Percentiles rank a stretch among this genome's conserved stretches.
These are phyloP conservation scores for Hymenoscyphus scutula DNA, from an alignment of 2,329 filamentous ascomycete species.

Conservation along the genomic window DNA sequence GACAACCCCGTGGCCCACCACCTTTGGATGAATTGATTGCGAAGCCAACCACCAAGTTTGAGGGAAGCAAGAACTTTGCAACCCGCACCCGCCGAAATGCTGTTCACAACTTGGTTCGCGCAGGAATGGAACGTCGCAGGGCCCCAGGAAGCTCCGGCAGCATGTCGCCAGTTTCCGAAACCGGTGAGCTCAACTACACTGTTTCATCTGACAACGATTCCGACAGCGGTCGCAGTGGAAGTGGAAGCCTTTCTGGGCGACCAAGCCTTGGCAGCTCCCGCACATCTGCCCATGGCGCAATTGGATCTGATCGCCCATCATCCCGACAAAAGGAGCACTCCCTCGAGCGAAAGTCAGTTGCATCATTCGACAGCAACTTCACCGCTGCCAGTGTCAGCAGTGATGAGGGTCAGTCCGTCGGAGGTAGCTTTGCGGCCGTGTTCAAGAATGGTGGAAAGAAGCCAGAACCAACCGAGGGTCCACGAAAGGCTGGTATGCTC, in stretches of 20 bases:
- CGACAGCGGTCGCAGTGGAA: conserved; percentile 66
- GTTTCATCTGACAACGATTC: conserved; percentile 71
- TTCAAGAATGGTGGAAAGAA: conserved; percentile 61
- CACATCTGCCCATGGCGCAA: conserved; percentile 77
- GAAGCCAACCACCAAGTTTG: conserved; percentile 87
- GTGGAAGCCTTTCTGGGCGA: conserved; percentile 72
- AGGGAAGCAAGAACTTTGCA: conserved; percentile 97
- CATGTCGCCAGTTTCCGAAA: conserved; percentile 88
- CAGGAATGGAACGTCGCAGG: conserved; percentile 78
- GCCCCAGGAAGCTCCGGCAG: conserved; percentile 74
- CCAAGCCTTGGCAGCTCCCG: conserved; percentile 71
- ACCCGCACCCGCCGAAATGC: conserved; percentile 89
- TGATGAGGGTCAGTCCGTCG: conserved; percentile 53
- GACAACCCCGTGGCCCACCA: conserved; percentile 90
- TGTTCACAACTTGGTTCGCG: conserved; percentile 85
- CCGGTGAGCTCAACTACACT: conserved; percentile 62
- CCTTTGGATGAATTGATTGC: conserved; percentile 85
- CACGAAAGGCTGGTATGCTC: conserved; percentile 78
- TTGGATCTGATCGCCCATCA: conserved; percentile 80
- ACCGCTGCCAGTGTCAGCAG: conserved; percentile 65
- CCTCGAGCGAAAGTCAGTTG: conserved; percentile 51
- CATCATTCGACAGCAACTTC: conserved; percentile 46
- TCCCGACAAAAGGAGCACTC: conserved; percentile 62
- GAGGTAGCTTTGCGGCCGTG: conserved; percentile 64
- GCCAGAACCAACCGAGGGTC: conserved; percentile 53